phyloP scores from a whole-genome alignment of 2,329 filamentous ascomycete species.

The Didymella lethalis region DNA sequence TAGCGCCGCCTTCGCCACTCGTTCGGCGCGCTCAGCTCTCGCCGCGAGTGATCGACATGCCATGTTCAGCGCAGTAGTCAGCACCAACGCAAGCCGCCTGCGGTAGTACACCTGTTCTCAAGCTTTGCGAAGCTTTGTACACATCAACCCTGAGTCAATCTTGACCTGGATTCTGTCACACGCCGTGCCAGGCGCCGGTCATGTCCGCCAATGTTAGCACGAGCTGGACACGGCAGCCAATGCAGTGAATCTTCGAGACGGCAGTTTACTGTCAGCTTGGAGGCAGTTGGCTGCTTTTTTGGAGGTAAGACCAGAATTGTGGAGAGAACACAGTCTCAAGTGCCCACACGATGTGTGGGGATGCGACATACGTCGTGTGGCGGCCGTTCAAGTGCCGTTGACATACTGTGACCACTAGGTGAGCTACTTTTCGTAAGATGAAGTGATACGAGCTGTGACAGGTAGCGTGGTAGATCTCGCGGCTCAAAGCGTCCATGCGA shows the following conservation, averaged over 20 bases:
- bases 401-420: slow-evolving; percentile 2
- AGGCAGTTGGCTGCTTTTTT: slow-evolving; percentile 6
- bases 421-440: slow-evolving; percentile 8
- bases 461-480: background rate
- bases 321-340: background rate
- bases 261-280: slow-evolving; percentile 6
- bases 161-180: background rate
- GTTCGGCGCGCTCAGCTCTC: slow-evolving; percentile 6
- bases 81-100: slow-evolving; percentile 7
- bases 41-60: slow-evolving; percentile 12
- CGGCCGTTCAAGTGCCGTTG: background rate
- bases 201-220: slow-evolving; percentile 7
- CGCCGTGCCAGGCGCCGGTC: background rate
- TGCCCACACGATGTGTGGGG: slow-evolving; percentile 12
- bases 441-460: slow-evolving; percentile 3
- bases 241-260: slow-evolving; percentile 1
- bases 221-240: slow-evolving; percentile 3
- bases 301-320: slow-evolving; percentile 1
- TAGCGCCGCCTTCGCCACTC: slow-evolving; percentile 9
- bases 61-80: slow-evolving; percentile 2
- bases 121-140: slow-evolving; percentile 12
- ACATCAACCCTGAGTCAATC: slow-evolving; percentile 4
- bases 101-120: background rate
- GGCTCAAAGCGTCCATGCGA: slow-evolving; percentile 2
- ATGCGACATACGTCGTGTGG: slow-evolving; percentile 7